phyloP scores from a whole-genome alignment of 495 filamentous ascomycete genomes.

The Daldinia grandis region DNA sequence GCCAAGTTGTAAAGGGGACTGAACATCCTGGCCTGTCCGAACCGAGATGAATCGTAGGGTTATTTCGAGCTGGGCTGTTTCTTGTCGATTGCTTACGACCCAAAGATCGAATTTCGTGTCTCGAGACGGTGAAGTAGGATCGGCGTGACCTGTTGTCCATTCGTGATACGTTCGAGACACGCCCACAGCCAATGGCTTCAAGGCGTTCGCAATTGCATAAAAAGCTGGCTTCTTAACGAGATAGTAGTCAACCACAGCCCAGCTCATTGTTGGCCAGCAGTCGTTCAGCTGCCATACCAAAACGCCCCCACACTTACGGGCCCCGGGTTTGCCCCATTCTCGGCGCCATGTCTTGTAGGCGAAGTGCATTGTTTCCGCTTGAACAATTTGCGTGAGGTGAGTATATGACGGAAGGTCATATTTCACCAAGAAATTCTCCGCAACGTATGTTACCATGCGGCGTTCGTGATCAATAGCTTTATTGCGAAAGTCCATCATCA shows the following conservation, averaged over 20 bases:
- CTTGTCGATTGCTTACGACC: slow-evolving; percentile 66
- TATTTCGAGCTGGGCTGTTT: slow-evolving; percentile 58
- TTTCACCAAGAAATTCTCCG: slow-evolving; percentile 71
- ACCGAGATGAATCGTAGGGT: slow-evolving; percentile 72
- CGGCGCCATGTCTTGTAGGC: slow-evolving; percentile 81
- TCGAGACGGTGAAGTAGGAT: slow-evolving; percentile 56
- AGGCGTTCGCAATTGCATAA: slow-evolving; percentile 75
- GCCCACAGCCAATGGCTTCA: slow-evolving; percentile 73
- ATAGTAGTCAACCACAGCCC: slow-evolving; percentile 82
- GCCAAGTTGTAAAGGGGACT: slow-evolving; percentile 54
- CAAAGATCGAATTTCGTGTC: slow-evolving; percentile 72
- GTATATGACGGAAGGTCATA: slow-evolving; percentile 65
- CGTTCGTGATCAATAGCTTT: slow-evolving; percentile 84
- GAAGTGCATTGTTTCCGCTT: slow-evolving; percentile 79
- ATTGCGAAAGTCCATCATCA: slow-evolving; percentile 84
- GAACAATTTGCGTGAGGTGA: slow-evolving; percentile 80
- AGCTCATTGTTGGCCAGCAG: slow-evolving; percentile 84
- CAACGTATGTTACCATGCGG: slow-evolving; percentile 75
- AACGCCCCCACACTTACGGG: slow-evolving; percentile 76
- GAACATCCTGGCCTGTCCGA: slow-evolving; percentile 63
- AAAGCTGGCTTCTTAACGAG: slow-evolving; percentile 78
- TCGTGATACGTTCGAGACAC: slow-evolving; percentile 69
- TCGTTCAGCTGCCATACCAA: slow-evolving; percentile 96
- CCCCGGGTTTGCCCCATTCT: slow-evolving; percentile 68
- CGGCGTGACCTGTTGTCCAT: slow-evolving; percentile 63